Evolutionary conservation across 2,329 filamentous ascomycete species (phyloP).

Genomic region (Aspergillus sp.): DNA sequence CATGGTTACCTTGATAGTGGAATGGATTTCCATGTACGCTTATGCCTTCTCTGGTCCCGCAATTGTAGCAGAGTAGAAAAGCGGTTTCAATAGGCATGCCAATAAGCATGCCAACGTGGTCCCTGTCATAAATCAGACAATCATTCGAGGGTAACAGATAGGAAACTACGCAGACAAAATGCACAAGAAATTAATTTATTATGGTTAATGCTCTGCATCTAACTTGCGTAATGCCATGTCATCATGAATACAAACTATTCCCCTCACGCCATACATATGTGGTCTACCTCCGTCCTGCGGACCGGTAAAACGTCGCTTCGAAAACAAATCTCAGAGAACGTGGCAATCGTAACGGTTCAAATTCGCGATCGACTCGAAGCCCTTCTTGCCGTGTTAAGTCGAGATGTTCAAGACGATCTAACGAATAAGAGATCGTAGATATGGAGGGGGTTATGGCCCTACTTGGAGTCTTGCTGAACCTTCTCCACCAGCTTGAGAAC

Average conservation of each 20-base stretch:
- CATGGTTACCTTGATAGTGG: too few relatives aligned
- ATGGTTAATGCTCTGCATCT: constrained; percentile 11
- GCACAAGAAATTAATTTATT: constrained; percentile 25
- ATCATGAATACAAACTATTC: constrained; percentile 11
- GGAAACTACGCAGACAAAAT: not conserved
- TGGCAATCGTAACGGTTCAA: constrained; percentile 9
- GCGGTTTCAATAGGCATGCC: too few relatives aligned
- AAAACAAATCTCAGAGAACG: not conserved
- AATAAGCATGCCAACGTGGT: too few relatives aligned
- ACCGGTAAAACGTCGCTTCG: constrained; percentile 8
- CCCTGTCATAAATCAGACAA: too few relatives aligned
- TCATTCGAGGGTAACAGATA: not conserved
- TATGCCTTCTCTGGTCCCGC: too few relatives aligned
- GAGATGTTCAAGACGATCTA: constrained; percentile 6
- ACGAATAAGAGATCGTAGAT: not conserved
- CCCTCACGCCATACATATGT: constrained; percentile 21
- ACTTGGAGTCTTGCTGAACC: constrained; percentile 55
- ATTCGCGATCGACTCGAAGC: constrained; percentile 21
- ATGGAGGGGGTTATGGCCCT: constrained; percentile 7
- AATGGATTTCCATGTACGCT: too few relatives aligned
- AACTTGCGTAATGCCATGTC: constrained; percentile 8
- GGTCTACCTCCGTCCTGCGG: constrained; percentile 20
- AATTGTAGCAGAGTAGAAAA: too few relatives aligned
- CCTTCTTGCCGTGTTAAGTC: constrained; percentile 12
- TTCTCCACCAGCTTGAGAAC: constrained; percentile 72